These are phyloP conservation scores for Penicillium crystallinum DNA, from an alignment of 495 filamentous ascomycete species.

Conservation along the genomic window DNA sequence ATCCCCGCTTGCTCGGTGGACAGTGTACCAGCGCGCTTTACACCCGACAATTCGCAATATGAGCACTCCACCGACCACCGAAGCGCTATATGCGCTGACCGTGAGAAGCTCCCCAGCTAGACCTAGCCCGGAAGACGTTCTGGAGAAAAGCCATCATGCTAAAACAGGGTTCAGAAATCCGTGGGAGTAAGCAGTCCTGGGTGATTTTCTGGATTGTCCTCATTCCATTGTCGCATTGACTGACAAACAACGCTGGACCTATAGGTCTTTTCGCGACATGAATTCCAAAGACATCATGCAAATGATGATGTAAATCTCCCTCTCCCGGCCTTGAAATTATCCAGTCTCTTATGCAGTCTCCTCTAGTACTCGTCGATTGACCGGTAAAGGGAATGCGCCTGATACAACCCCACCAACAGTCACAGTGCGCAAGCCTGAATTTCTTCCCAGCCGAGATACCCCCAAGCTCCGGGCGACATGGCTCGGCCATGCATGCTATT, in stretches of 20 bases:
- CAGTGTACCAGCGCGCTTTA: conserved; percentile 8
- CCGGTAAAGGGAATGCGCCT: conserved; percentile 54
- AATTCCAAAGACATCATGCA: conserved; percentile 9
- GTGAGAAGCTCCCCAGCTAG: conserved; percentile 42
- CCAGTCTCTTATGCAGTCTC: background rate
- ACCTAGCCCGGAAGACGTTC: conserved; percentile 49
- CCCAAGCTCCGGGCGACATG: conserved; percentile 78
- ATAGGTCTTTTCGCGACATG: conserved; percentile 34
- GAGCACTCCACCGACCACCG: conserved; percentile 39
- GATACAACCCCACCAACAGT: conserved; percentile 64
- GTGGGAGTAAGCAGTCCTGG: conserved; percentile 38
- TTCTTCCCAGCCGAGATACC: conserved; percentile 57
- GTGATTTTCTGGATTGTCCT: background rate
- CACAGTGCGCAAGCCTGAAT: conserved; percentile 61
- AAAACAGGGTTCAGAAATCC: conserved; percentile 59
- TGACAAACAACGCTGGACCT: conserved; percentile 9
- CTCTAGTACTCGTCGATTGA: conserved; percentile 38
- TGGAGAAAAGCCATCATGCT: conserved; percentile 52
- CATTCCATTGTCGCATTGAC: background rate
- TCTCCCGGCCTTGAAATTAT: background rate
- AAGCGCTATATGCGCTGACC: conserved; percentile 51
- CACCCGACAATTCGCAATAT: conserved; percentile 27
- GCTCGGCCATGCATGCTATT: conserved; percentile 94
- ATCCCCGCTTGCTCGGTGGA: conserved; percentile 10
- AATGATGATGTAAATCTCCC: conserved; percentile 22